Evolutionary conservation across 1,284 basidiomycete genomes (phyloP), one percentile per base, ranked within the genome.

Genomic region (Boletellus deceptivus): DNA sequence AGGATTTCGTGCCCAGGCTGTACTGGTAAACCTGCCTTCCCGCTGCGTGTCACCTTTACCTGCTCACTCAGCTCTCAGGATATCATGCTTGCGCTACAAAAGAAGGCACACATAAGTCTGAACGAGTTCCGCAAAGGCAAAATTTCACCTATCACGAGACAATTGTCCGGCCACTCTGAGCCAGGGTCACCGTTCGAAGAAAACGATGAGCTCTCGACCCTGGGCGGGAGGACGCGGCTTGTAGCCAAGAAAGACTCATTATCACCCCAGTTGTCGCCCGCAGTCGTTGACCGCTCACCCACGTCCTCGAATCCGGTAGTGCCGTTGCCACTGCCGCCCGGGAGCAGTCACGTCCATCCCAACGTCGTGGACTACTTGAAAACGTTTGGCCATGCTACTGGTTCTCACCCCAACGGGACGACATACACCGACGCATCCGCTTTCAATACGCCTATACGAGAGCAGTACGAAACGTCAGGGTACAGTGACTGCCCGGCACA

Each of bases 201-300:
- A 39, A 75, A 85, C 47, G 86, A 89, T 61, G 86, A 89, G 60
- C 72, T 89, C 3, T 74, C 79, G n/a, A 76, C 80, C 5, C 73
- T 89, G 6, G 87, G 86, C 29, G 86, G 86, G 4, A 80, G 77
- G 64, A 88, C 86, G 9, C 80, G 87, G 3, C 72, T 88, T 22
- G 83, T 88, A 4, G 77, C 78, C 36, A 80, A 80, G 70, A 84
- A 80, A 58, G 82, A 84, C 43, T 69, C 72, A 11, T 57, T 70
- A 9, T 74, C 76, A 49, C 75, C 80, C 0, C 71, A 76, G 31
- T 78, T 82, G 25, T 63, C 68, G 1, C 82, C 84, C 5, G 68
- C 71, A 41, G 63, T 82, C 37, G 61, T 78, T 37, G 80, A 86
- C 29, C 77, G 80, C 41, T 89, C 86, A n/a, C 86, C 87, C 3